Conservation (phyloP, 2,329 filamentous ascomycete genomes). For the Aspergillus persii region DNA sequence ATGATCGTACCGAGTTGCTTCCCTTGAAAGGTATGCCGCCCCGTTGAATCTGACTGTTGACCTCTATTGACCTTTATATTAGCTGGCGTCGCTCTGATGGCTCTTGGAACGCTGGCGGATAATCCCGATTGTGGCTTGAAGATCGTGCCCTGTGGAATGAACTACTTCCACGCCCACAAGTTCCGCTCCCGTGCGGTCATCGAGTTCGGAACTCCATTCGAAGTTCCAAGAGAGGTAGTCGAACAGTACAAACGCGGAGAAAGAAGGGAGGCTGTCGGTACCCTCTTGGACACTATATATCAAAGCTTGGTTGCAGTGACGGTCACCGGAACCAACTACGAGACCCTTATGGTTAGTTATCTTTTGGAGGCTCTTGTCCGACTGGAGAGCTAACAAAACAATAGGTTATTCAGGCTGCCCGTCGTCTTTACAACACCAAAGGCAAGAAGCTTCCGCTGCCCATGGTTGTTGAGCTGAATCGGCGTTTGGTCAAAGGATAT, state of each 20-base stretch:
- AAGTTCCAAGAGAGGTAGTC: constrained; percentile 78
- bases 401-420: constrained; percentile 83
- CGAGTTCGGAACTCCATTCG: constrained; percentile 88
- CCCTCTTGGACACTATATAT: constrained; percentile 82
- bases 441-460: constrained; percentile 91
- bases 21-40: constrained; percentile 67
- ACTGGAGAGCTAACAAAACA: constrained; percentile 28
- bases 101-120: constrained; percentile 80
- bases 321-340: constrained; percentile 88
- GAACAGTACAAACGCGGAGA: constrained; percentile 81
- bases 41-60: not conserved
- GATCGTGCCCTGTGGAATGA: constrained; percentile 97
- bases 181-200: constrained; percentile 94
- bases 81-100: constrained; percentile 98
- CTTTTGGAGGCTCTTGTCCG: not conserved
- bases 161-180: constrained; percentile 99
- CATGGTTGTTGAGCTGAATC: constrained; percentile 90
- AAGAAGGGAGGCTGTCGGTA: constrained; percentile 80
- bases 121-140: constrained; percentile 84
- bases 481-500: constrained; percentile 86
- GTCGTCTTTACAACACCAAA: constrained; percentile 89
- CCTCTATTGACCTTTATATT: constrained; percentile 11
- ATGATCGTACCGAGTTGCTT: constrained; percentile 86
- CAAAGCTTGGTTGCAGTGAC: constrained; percentile 83
- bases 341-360: constrained; percentile 75